Evolutionary conservation across 306 rosid species (phyloP).

Genomic region (Acacia melanoxylon): DNA sequence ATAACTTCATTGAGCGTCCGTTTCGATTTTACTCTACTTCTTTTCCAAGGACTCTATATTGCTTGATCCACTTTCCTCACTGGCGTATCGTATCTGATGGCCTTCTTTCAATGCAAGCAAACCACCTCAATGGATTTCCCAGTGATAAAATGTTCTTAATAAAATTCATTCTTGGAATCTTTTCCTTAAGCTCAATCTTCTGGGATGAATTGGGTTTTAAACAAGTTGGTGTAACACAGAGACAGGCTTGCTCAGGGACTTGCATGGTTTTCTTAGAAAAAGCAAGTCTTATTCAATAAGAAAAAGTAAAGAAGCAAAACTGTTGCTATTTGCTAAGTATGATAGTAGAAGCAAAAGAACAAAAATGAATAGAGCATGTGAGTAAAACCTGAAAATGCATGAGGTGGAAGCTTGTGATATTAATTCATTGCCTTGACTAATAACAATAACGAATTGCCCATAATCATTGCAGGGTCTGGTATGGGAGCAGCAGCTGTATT

Average conservation of each 20-base stretch:
- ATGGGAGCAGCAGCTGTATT: conserved; percentile 97
- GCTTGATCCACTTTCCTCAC: too few species aligned
- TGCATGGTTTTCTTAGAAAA: neutral
- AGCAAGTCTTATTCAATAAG: neutral
- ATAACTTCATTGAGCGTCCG: too few species aligned
- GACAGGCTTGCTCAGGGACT: neutral
- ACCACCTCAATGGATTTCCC: neutral
- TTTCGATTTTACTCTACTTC: too few species aligned
- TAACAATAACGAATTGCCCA: conserved; percentile 19
- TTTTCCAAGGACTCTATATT: too few species aligned
- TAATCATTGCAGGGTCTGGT: conserved; percentile 63
- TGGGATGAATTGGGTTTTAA: neutral
- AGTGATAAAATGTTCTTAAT: neutral
- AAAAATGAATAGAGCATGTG: neutral
- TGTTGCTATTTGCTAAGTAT: neutral
- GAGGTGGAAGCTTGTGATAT: neutral
- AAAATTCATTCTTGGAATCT: neutral
- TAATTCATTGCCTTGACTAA: neutral
- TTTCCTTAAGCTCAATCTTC: neutral
- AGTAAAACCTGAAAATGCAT: neutral
- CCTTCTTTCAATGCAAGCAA: too few species aligned
- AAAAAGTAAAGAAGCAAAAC: neutral
- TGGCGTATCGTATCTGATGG: too few species aligned
- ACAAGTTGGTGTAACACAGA: neutral
- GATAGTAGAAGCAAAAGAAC: neutral